A percentile compares a stretch with the other conserved stretches of the same genome.
phyloP scores from a whole-genome alignment of 1,284 basidiomycete genomes.

The Rhodotorula sp. region DNA sequence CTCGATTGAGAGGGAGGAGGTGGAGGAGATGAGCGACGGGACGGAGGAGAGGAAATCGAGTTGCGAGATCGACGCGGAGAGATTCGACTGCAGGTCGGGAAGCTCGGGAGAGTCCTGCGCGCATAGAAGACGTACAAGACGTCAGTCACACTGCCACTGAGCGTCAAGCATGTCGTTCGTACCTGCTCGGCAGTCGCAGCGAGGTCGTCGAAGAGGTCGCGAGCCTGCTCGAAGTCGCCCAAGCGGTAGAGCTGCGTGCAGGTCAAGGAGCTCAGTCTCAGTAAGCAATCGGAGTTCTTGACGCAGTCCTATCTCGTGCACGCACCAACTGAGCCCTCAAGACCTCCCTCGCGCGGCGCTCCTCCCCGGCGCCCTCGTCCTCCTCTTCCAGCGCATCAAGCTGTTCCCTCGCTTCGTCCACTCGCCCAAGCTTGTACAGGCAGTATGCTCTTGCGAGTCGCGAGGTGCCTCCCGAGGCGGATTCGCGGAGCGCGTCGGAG shows the following conservation, averaged over 20 bases:
- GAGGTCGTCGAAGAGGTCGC: conserved; percentile 41
- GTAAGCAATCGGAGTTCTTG: neutral
- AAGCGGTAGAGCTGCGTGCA: conserved; percentile 40
- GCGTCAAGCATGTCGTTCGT: too few species aligned
- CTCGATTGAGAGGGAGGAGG: conserved; percentile 12
- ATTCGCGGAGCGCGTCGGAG: conserved; percentile 11
- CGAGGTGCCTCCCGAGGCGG: neutral
- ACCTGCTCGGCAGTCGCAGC: conserved; percentile 39
- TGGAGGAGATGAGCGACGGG: conserved; percentile 18
- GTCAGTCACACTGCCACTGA: too few species aligned
- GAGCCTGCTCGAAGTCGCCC: conserved; percentile 35
- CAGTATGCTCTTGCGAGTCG: conserved; percentile 30
- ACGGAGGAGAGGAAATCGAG: conserved; percentile 40
- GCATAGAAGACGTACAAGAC: too few species aligned
- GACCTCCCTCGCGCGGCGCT: conserved; percentile 29
- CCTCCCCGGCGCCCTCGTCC: neutral
- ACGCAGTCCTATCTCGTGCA: neutral
- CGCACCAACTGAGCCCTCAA: conserved; percentile 43
- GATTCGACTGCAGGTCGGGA: conserved; percentile 41
- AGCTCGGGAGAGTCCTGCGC: conserved; percentile 44
- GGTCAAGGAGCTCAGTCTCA: neutral
- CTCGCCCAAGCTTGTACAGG: conserved; percentile 41
- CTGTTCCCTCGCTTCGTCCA: conserved; percentile 19
- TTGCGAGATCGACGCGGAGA: conserved; percentile 25
- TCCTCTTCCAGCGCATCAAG: conserved; percentile 19